Evolutionary conservation across 2,329 filamentous ascomycete genomes (phyloP), one percentile per base, ranked within the genome.

Genomic region (Lachnellula hyalina): DNA sequence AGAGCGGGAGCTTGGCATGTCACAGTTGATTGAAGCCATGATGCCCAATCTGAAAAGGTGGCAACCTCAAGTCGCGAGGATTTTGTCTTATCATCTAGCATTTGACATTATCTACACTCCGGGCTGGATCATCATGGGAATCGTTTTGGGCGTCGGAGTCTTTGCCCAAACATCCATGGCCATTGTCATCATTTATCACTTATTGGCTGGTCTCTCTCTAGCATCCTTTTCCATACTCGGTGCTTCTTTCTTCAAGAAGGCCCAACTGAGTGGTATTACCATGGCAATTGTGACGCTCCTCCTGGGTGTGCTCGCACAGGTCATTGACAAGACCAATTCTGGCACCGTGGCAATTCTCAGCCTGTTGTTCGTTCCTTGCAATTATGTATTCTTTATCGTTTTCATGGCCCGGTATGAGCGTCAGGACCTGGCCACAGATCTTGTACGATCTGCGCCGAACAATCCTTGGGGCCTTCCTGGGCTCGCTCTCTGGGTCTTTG

Each of bases 11-110:
- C 77, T 84, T 15, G 92, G 91, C 55, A 94, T 96, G 81, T 89
- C 89, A 4, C 89, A 91, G 59, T 77, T 96, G 28, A 83, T 96
- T 44, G 92, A 96, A 71, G 87, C 90, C 52, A 96, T 96, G 90
- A 92, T 94, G 77, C 87, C 89, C 0, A 89, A 89, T 53, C 78
- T 79, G 52, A 79, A 79, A 48, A 76, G 82, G 44, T 95, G 90
- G 89, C 79, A 90, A 65, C 84, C 87, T 9, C 89, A 93, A 71
- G 82, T 84, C 21, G 86, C 87, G 1, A 81, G 92, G n/a, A 77
- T 96, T 14, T 67, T 92, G 8, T 85, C 91, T 0, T 86, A 91
- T 57, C 90, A 96, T 67, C 69, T 94, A 25, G 83, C 90, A 0
- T 94, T 96, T 65, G 84, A 89, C 55, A 70, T 89, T 6, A 78